A percentile compares a stretch with the other conserved stretches of the same genome.
phyloP scores from a whole-genome alignment of 768 basidiomycete genomes.

The Leucocoprinus birnbaumii region DNA sequence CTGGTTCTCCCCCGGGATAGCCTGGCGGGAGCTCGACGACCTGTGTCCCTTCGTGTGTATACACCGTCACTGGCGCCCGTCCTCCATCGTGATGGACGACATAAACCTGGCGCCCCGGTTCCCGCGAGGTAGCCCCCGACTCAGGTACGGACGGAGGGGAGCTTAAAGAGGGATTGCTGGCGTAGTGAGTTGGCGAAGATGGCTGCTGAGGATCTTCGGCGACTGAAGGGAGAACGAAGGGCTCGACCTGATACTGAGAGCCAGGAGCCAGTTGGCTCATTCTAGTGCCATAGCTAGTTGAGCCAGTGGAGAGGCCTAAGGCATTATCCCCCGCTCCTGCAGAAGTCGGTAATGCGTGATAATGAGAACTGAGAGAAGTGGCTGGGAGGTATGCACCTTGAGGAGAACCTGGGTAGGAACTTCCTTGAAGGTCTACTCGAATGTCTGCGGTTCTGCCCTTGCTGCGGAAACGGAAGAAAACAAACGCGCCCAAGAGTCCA shows the following conservation, averaged over 20 bases:
- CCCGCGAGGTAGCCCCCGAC: slow-evolving; percentile 5
- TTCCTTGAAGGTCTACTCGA: slow-evolving; percentile 23
- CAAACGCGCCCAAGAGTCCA: slow-evolving; percentile 28
- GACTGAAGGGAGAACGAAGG: slow-evolving; percentile 33
- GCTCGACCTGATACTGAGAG: slow-evolving; percentile 39
- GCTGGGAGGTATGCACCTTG: slow-evolving; percentile 18
- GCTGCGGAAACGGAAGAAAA: slow-evolving; percentile 28
- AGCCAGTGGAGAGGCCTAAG: slow-evolving; percentile 14
- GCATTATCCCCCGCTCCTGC: slow-evolving; percentile 14
- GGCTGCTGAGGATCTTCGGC: slow-evolving; percentile 26
- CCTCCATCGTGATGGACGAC: slow-evolving; percentile 64
- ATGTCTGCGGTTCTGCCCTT: slow-evolving; percentile 17
- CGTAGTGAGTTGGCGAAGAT: slow-evolving; percentile 8
- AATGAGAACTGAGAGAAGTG: slow-evolving; percentile 18
- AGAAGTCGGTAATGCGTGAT: slow-evolving; percentile 26
- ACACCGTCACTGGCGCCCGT: slow-evolving; percentile 54
- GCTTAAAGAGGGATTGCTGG: slow-evolving; percentile 14
- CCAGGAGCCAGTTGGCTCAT: background rate
- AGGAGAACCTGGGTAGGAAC: slow-evolving; percentile 19
- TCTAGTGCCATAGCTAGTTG: background rate
- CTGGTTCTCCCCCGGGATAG: slow-evolving; percentile 29
- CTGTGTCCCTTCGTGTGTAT: slow-evolving; percentile 49
- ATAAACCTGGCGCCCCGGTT: slow-evolving; percentile 35
- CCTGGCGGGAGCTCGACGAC: slow-evolving; percentile 61
- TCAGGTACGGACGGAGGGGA: slow-evolving; percentile 9